These are phyloP conservation scores for Neurospora sp. DNA, from an alignment of 2,329 filamentous ascomycete genomes.

Conservation along the genomic window DNA sequence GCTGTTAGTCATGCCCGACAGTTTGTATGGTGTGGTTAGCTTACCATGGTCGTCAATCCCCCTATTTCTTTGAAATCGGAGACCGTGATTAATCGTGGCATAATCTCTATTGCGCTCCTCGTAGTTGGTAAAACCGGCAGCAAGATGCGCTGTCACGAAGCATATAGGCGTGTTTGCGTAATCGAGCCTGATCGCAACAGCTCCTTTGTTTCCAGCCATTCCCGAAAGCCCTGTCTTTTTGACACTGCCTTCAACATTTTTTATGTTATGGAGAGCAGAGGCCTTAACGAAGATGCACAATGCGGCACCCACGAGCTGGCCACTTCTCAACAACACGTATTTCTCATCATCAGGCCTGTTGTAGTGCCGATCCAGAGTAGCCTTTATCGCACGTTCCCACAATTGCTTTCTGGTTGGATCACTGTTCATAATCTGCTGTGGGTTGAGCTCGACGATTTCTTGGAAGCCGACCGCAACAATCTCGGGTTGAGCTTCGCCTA, in stretches of 20 bases:
- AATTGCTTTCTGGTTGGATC: conserved; percentile 75
- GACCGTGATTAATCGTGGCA: conserved; percentile 72
- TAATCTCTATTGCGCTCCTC: conserved; percentile 94
- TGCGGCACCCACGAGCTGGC: conserved; percentile 89
- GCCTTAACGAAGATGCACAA: conserved; percentile 84
- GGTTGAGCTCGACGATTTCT: conserved; percentile 95
- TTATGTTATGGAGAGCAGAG: conserved; percentile 69
- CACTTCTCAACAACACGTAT: conserved; percentile 84
- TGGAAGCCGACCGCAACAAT: conserved; percentile 91
- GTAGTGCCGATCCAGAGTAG: conserved; percentile 65
- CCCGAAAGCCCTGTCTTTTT: conserved; percentile 94
- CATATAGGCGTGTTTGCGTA: conserved; percentile 89
- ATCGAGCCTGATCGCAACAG: conserved; percentile 91
- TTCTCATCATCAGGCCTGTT: conserved; percentile 56
- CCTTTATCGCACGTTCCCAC: conserved; percentile 78
- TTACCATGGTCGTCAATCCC: conserved; percentile 82
- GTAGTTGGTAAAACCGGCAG: conserved; percentile 92
- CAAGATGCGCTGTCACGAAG: conserved; percentile 92
- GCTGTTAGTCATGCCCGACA: conserved; percentile 13
- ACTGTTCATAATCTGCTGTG: conserved; percentile 98
- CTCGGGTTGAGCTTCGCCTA: conserved; percentile 59
- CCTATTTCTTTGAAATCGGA: conserved; percentile 84
- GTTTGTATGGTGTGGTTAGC: background rate
- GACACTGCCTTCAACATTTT: conserved; percentile 91
- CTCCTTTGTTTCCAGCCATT: conserved; percentile 96